A percentile compares a stretch with the other conserved stretches of the same genome.
These are phyloP conservation scores for Condylostoma magnum DNA, from an alignment of 169 alveolate species.

Conservation along the genomic window DNA sequence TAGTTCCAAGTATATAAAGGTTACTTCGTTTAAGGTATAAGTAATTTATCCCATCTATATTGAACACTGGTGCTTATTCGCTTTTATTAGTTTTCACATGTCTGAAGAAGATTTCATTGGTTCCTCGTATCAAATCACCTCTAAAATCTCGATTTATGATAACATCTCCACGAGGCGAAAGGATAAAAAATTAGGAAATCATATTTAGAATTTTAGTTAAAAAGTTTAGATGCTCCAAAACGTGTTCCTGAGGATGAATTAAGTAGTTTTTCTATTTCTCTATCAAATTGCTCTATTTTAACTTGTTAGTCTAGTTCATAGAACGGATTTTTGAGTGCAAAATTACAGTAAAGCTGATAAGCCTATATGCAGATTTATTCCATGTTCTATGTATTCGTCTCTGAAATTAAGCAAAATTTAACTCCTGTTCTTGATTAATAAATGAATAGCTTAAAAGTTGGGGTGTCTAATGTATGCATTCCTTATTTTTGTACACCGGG, in stretches of 20 bases:
- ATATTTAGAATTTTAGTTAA: too few species aligned
- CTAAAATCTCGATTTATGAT: conserved; percentile 91
- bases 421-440: conserved; percentile 11
- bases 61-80: conserved; percentile 75
- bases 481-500: conserved; percentile 14
- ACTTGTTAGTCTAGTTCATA: conserved; percentile 23
- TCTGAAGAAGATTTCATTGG: conserved; percentile 92
- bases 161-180: conserved; percentile 95
- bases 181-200: conserved; percentile 88
- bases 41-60: conserved; percentile 88
- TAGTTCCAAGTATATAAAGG: conserved; percentile 88
- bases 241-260: too few species aligned
- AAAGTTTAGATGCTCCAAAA: too few species aligned
- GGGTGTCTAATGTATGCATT: not conserved
- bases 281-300: conserved; percentile 20
- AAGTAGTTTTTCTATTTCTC: conserved; percentile 15
- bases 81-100: conserved; percentile 84
- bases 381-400: conserved; percentile 12
- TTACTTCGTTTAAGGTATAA: conserved; percentile 74
- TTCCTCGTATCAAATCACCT: conserved; percentile 82
- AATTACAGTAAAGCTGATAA: conserved; percentile 3
- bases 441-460: conserved; percentile 3
- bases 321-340: conserved; percentile 28
- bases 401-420: conserved; percentile 3
- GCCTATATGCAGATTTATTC: conserved; percentile 17